Evolutionary conservation across 2,329 filamentous ascomycete genomes (phyloP), one percentile per base, ranked within the genome.

Genomic region (Tolypocladium tropicale): DNA sequence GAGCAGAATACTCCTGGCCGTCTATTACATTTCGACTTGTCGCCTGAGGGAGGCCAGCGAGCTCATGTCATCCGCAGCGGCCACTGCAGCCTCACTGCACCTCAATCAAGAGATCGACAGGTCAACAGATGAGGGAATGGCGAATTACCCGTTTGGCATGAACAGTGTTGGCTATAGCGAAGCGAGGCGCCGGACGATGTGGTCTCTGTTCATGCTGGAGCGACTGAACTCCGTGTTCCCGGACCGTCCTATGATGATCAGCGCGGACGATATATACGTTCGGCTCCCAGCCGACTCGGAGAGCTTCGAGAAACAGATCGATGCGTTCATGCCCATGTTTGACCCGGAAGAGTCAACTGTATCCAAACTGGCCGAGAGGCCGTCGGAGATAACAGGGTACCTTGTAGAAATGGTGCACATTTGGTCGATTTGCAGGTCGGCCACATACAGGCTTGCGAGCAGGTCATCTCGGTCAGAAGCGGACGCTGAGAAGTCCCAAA

Each of bases 141-240:
- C 70, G n/a, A 63, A 65, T 0, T 79, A 76, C 54, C 81, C 82
- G 5, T 84, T 82, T 63, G 80, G 77, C 23, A 74, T 88, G 60
- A 80, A 78, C 61, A 77, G 75, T 56, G 69, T 70, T 53, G 81
- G 80, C 33, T 79, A 85, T 61, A 78, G 79, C 28, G 88, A 91
- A 69, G 85, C 84, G 62, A 78, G 83, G 58, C 78, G 86, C 60
- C 77, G 88, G 56, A 89, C 85, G 0, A 86, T 89, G 64, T 91
- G 86, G 86, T 81, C 83, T 32, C 79, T 83, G 53, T 88, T 85
- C 61, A 72, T 89, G 62, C 78, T 88, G 67, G 88, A 90, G 70
- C 80, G 85, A 52, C 80, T 86, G 58, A 83, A 81, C 52, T 80
- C 80, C 16, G 78, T 83, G 58, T 83, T 78, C 54, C 77, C 78